Evolutionary conservation across 2,329 filamentous ascomycete genomes (phyloP), one percentile per base, ranked within the genome.

Genomic region (Akanthomyces lecanii): DNA sequence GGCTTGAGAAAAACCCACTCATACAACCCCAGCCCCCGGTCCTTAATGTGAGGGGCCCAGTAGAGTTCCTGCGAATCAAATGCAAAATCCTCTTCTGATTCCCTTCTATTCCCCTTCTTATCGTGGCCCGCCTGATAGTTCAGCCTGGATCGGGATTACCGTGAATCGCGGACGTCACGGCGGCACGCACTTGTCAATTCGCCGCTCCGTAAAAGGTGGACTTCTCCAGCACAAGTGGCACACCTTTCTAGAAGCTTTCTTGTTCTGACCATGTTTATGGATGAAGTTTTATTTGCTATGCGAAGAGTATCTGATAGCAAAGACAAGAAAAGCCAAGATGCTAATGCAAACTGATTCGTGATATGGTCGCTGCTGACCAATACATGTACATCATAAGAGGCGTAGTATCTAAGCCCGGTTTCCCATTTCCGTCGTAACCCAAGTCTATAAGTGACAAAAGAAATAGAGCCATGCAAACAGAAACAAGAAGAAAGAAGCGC

Each of bases 391-490:
- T 64, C 50, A 47, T 61, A 38, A 12, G 38, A 33, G 50, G 45
- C 50, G 28, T 61, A 48, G 28, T 65, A 61, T 64, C 61, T 62
- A 65, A 62, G 42, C 52, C 56, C 57, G 33, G 48, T 62, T 51
- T 50, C 50, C 55, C 42, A 65, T 50, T 11, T 42, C 21, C 56
- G 30, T 59, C 23, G 38, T 47, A 53, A 36, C 50, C 51, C 28
- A 30, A 50, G 42, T 55, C 40, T 62, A 36, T 36, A 62, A 54
- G 48, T 42, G 47, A 51, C 33, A 60, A 65, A 62, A 55, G 23
- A 52, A 62, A 54, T 50, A 21, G 8, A n/a, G 47, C 61, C 45
- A 40, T 21, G 12, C 21, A 55, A 50, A 21, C 63, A 63, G 28
- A 33, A 45, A 21, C 33, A 50, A 44, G 44, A 11, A 58, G 52